Base-by-base conservation (phyloP, 2,329 filamentous ascomycete genomes). In the Stenocarpella maydis region DNA sequence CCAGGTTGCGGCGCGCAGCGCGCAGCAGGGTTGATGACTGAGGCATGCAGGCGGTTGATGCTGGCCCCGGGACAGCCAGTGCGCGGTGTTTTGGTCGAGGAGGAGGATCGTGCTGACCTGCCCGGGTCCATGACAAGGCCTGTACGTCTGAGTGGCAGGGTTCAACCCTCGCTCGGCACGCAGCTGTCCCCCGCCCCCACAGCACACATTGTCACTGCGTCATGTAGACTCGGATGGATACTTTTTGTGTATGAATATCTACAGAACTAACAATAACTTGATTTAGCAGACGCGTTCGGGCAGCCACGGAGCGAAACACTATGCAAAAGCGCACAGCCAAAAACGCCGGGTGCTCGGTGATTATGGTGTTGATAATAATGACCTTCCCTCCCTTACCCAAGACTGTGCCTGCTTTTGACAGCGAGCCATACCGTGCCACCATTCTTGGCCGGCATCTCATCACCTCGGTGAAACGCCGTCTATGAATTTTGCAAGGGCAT, bases 31-130 rank as follows among this genome's bases (percentile, higher is more conserved):
- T 68, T 26, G 69, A 69, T 53, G 72, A 71, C 19, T 72, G 67
- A 55, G 74, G 55, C 77, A 78, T 79, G 4, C 60, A 52, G 26
- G 37, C 6, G 24, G 21, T 37, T 15, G 28, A 8, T n/a, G n/a
- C 43, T 43, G n/a, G 31, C n/a, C 47, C n/a, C 17, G 34, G 19
- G 12, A 49, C 21, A 31, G 21, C 21, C 47, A 26, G 47, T 49
- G 47, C 47, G 47, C 21, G 45, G 45, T 24, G 4, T 15, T 31
- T 5, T 1, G n/a, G 19, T 49, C 34, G 39, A 43, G 7, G 31
- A 55, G 12, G 9, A 26, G 5, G 21, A 7, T 37, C 34, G n/a
- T 14, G 10, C 15, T 9, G 12, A 12, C 24, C 15, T 9, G 12
- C 8, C 24, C 3, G n/a, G 24, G 17, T 34, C 37, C 5, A 24